Evolutionary conservation across 208 protist genomes (phyloP).

Genomic region (Acanthamoeba rhysodes): DNA sequence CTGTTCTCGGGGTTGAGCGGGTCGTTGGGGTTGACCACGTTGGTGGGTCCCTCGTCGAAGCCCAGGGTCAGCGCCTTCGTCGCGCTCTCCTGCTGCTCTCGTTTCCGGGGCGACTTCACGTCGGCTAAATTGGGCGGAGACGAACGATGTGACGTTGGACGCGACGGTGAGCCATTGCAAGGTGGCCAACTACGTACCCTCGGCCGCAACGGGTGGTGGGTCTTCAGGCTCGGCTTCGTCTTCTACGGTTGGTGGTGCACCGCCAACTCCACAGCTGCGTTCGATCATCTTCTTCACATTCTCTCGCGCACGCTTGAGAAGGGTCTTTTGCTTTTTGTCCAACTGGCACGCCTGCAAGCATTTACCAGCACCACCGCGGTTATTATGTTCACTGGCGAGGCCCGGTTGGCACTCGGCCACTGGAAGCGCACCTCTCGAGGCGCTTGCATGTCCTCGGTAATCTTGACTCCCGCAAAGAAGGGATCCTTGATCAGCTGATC

Average conservation of each 20-base stretch:
- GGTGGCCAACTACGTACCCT: too few species aligned
- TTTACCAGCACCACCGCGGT: background rate
- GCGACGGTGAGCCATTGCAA: too few species aligned
- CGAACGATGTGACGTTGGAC: background rate
- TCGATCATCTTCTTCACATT: background rate
- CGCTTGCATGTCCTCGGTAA: constrained; percentile 12
- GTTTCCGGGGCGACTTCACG: constrained; percentile 1
- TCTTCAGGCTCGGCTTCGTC: too few species aligned
- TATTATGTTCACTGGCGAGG: background rate
- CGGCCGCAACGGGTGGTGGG: too few species aligned
- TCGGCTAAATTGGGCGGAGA: background rate
- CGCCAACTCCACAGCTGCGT: background rate
- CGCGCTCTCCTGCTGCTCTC: background rate
- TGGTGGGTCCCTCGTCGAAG: constrained; percentile 7
- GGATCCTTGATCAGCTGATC: constrained; percentile 24
- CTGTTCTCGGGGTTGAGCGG: constrained; percentile 61
- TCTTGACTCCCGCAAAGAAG: constrained; percentile 59
- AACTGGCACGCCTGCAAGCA: background rate
- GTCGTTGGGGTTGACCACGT: constrained; percentile 31
- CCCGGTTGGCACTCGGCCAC: too few species aligned
- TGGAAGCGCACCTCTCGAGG: background rate
- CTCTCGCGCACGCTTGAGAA: constrained; percentile 31
- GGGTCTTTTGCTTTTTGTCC: constrained; percentile 17
- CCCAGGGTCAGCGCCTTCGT: background rate
- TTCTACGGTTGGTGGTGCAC: background rate